These are phyloP conservation scores for Neopestalotiopsis sp. DNA, from an alignment of 2,329 filamentous ascomycete genomes.

Conservation along the genomic window DNA sequence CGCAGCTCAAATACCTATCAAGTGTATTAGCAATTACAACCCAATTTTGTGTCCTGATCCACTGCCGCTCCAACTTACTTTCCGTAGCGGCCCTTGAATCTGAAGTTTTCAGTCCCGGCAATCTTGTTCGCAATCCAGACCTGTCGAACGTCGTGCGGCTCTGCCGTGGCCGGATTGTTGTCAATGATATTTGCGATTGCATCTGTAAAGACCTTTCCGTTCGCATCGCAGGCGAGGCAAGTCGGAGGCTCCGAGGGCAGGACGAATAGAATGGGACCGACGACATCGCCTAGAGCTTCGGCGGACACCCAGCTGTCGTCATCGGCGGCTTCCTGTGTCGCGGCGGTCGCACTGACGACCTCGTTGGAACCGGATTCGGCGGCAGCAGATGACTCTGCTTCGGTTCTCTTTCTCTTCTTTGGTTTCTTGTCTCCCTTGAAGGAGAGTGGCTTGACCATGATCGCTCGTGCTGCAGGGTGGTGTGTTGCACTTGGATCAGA, in stretches of 20 bases:
- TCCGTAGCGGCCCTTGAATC: conserved; percentile 90
- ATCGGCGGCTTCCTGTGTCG: conserved; percentile 49
- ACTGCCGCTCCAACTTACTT: conserved; percentile 54
- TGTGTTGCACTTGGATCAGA: background rate
- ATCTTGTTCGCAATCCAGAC: conserved; percentile 92
- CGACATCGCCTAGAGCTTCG: conserved; percentile 73
- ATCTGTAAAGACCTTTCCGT: conserved; percentile 84
- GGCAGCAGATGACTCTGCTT: conserved; percentile 47
- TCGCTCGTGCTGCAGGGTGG: conserved; percentile 24
- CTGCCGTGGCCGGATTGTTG: conserved; percentile 78
- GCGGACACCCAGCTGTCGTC: conserved; percentile 94
- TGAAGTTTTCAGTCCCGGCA: conserved; percentile 78
- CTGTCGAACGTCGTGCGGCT: conserved; percentile 94
- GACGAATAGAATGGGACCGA: conserved; percentile 83
- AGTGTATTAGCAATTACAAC: conserved; percentile 18
- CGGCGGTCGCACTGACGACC: conserved; percentile 37
- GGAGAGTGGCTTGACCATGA: conserved; percentile 85
- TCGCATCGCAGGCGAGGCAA: conserved; percentile 83
- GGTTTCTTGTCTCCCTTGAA: conserved; percentile 98
- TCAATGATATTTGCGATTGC: conserved; percentile 88
- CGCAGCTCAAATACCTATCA: conserved; percentile 79
- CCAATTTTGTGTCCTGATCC: background rate
- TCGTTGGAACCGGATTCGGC: conserved; percentile 39
- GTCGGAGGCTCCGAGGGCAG: conserved; percentile 75
- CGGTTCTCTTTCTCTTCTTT: conserved; percentile 85